Conservation (phyloP, 148 eudicot species). For the Camellia granthamiana region DNA sequence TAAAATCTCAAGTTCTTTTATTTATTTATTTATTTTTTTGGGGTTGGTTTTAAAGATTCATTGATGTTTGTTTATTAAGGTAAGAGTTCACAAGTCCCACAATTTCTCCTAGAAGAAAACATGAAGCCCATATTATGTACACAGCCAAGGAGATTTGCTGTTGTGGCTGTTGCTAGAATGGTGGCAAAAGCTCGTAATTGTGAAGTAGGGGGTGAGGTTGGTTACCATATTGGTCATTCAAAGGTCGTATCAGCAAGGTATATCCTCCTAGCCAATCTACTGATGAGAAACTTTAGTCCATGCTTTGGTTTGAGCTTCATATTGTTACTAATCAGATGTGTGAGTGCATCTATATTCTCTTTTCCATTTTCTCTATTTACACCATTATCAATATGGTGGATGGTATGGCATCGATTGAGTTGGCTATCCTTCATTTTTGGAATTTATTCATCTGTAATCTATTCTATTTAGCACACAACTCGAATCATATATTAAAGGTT, state of each 20-base stretch:
- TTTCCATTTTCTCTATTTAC: background rate
- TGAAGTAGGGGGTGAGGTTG: slow-evolving; percentile 88
- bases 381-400: background rate
- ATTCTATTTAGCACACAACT: no score
- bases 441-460: background rate
- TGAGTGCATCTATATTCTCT: background rate
- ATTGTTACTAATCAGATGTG: background rate
- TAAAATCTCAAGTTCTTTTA: background rate
- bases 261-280: background rate
- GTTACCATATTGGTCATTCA: slow-evolving; percentile 96
- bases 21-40: background rate
- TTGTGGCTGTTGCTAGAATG: slow-evolving; percentile 95
- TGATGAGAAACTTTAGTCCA: background rate
- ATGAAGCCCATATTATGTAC: slow-evolving; percentile 83
- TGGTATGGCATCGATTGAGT: background rate
- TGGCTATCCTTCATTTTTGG: background rate
- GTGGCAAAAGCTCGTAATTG: slow-evolving; percentile 83
- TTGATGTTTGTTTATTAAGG: slow-evolving; percentile 41
- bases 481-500: no score
- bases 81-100: slow-evolving; percentile 93
- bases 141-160: slow-evolving; percentile 95
- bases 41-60: background rate
- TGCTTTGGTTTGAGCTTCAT: background rate
- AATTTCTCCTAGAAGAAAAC: slow-evolving; percentile 72
- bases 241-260: slow-evolving; percentile 74